Base-by-base conservation (phyloP, 1,139 yeast species). In the Hyphopichia pseudoburtonii region DNA sequence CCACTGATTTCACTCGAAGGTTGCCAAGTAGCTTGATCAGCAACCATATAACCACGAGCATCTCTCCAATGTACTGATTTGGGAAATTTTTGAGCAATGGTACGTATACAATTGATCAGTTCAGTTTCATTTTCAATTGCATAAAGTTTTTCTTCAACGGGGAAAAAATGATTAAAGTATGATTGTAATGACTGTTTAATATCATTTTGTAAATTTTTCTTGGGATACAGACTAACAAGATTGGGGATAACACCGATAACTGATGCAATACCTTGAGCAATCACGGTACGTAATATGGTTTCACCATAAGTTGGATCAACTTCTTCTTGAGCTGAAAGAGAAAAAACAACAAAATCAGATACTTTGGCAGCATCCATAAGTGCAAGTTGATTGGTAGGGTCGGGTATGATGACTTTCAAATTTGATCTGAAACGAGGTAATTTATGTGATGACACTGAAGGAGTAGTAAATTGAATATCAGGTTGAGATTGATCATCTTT, bases 61-160 rank as follows among this genome's bases (percentile, higher is more conserved):
- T 92, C 97, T 65, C 98, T 81, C 98, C 98, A 94, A 27, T 77
- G 76, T 30, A 94, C 71, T 2, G 88, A 80, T 56, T 82, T 83
- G 21, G 98, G 98, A 52, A 82, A 78, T 60, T 82, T 86, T 54
- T 92, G 97, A 54, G 96, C 86, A 28, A 94, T 53, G 3, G 73
- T 69, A 56, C 98, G 77, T 28, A 86, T 69, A 37, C 89, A 81
- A 52, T 85, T 86, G 23, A 75, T 48, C 17, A 86, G 74, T 47
- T 92, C 98, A 3, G 86, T 70, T 15, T 71, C 65, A 33, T 64
- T 66, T 50, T 88, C 95, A 39, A 88, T 62, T 31, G 86, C 80
- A 62, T 70, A 90, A 22, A 92, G 66, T 58, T 82, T 85, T 28
- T 87, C 96, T 47, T 81, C 85, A 27, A 77, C 76, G 7, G 97